phyloP scores from a whole-genome alignment of 2,329 filamentous ascomycete species.

The Penicillium janthinellum region DNA sequence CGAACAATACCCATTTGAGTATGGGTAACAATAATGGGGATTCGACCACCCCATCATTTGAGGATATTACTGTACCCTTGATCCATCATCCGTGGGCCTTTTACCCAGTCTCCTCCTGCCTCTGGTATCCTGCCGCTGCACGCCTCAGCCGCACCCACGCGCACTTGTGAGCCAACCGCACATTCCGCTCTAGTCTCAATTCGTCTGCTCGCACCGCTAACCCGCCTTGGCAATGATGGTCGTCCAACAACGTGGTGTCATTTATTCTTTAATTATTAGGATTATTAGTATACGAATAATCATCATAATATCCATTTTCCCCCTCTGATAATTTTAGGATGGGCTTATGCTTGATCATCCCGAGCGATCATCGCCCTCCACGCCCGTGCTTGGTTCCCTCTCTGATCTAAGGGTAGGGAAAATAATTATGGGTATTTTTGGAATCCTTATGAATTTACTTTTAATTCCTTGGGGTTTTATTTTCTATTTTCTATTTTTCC shows the following conservation, averaged over 20 bases:
- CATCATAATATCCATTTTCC: background rate
- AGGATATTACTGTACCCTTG: background rate
- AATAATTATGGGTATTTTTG: slow-evolving; percentile 19
- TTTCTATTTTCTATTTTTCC: background rate
- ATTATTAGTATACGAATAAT: background rate
- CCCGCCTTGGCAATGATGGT: slow-evolving; percentile 2
- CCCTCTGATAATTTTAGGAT: slow-evolving; percentile 22
- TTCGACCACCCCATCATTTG: background rate
- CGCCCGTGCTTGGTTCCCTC: slow-evolving; percentile 23
- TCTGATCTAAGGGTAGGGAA: slow-evolving; percentile 24
- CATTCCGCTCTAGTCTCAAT: background rate
- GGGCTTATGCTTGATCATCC: slow-evolving; percentile 28
- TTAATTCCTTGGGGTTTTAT: slow-evolving; percentile 2
- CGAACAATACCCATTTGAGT: background rate
- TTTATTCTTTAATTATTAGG: background rate
- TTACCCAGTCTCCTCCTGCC: too few species aligned
- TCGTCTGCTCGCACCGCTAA: slow-evolving; percentile 4
- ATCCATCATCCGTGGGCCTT: too few species aligned
- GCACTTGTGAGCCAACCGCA: background rate
- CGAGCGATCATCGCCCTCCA: slow-evolving; percentile 28
- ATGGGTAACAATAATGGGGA: background rate
- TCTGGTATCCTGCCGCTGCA: background rate
- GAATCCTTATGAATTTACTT: slow-evolving; percentile 10
- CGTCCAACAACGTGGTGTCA: slow-evolving; percentile 7
- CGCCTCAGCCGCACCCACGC: slow-evolving; percentile 11